Percentiles rank a stretch among this genome's conserved stretches.
These are phyloP conservation scores for Aspergillus chevalieri DNA, from an alignment of 2,329 filamentous ascomycete species.

Conservation along the genomic window DNA sequence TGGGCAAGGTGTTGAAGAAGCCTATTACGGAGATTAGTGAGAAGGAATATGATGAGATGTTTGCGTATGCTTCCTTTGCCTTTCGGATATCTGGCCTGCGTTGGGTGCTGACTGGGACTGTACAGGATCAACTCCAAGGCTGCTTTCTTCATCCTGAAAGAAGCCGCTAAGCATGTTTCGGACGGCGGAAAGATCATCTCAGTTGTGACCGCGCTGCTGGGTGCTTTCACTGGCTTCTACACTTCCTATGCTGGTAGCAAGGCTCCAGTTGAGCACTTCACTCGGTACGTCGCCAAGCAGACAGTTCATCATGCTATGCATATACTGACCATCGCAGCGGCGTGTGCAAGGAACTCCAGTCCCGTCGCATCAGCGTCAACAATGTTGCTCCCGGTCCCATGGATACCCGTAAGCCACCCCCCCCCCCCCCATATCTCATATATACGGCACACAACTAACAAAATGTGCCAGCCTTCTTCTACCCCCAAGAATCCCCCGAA, in stretches of 20 bases:
- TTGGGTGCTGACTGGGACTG: background rate
- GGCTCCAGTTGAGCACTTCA: conserved; percentile 56
- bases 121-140: conserved; percentile 42
- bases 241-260: conserved; percentile 49
- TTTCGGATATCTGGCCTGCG: background rate
- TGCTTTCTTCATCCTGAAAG: conserved; percentile 43
- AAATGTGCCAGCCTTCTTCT: conserved; percentile 37
- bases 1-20: conserved; percentile 48
- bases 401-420: conserved; percentile 39
- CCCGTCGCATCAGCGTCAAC: conserved; percentile 48
- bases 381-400: conserved; percentile 50
- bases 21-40: conserved; percentile 40
- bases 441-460: background rate
- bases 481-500: conserved; percentile 38
- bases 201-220: conserved; percentile 41
- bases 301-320: background rate
- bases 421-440: background rate
- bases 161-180: conserved; percentile 36
- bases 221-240: conserved; percentile 43
- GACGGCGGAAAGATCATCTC: conserved; percentile 46
- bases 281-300: conserved; percentile 36
- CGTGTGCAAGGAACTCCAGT: conserved; percentile 51
- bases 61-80: conserved; percentile 30
- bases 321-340: conserved; percentile 18
- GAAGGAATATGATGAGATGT: conserved; percentile 44